Evolutionary conservation across 768 basidiomycete genomes (phyloP), one percentile per base, ranked within the genome.

Genomic region (Amanita jacksonii): DNA sequence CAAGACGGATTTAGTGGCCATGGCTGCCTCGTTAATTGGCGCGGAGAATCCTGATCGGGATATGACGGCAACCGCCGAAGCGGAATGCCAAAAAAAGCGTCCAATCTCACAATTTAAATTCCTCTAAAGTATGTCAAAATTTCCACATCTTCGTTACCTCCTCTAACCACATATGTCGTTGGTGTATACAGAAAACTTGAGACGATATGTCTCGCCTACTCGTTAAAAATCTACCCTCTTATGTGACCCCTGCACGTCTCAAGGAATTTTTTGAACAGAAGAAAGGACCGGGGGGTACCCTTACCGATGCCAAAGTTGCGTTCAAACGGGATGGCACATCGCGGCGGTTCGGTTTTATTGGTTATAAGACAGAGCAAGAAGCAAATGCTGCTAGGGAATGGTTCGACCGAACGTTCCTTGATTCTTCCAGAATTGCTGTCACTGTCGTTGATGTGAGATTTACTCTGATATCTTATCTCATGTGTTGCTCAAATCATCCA

Each of bases 321-420:
- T 69, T 69, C 20, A 85, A 87, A 60, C 65, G 62, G 0, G 81
- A 89, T 57, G 91, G 90, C 1, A 81, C 80, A 0, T 81, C 85
- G 0, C 71, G 96, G 6, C 72, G 87, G 25, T 93, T 99, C 58
- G 96, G 86, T 0, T 99, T 98, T 55, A 70, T 94, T 7, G 96
- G 96, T 0, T 97, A 80, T 70, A 90, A 86, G 63, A 75, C 81
- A 0, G 70, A 81, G 23, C 66, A 73, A 22, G 86, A 96, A 47
- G 94, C 94, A 0, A 45, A 62, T 5, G 68, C 70, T 4, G 92
- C 87, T 0, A 76, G 74, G 57, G 74, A 81, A 27, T 98, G 85
- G 84, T 93, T 85, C 52, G 78, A 93, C 59, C 70, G 74, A 18
- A 86, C 84, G 0, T 98, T 84, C 57, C 71, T 97, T 22, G 88